A percentile compares a stretch with the other conserved stretches of the same genome.
Evolutionary conservation across 148 eudicot genomes (phyloP).

Genomic region (Diospyros lotus): DNA sequence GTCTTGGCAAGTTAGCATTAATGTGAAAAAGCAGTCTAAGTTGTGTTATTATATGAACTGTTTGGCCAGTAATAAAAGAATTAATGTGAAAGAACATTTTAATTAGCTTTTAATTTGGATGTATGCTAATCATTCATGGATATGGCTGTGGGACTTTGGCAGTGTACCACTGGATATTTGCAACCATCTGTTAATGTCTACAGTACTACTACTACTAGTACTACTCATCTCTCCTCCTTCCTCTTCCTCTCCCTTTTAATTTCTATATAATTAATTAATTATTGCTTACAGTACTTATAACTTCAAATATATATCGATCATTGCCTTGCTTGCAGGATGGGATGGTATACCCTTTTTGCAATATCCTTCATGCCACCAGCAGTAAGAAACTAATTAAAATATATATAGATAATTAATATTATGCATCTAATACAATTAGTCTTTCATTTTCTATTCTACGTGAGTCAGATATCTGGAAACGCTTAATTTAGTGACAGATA

Average conservation of each 20-base stretch:
- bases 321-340: constrained; percentile 24
- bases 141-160: constrained; percentile 9
- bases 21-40: no score
- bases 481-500: constrained; percentile 15
- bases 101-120: background rate
- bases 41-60: no score
- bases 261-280: no score
- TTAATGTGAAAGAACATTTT: background rate
- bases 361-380: constrained; percentile 32
- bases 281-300: no score
- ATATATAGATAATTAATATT: no score
- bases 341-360: constrained; percentile 33
- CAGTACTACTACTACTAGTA: constrained; percentile 20
- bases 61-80: no score
- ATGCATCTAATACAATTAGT: no score
- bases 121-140: background rate
- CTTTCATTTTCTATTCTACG: no score
- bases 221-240: no score
- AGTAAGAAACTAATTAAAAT: constrained; percentile 14
- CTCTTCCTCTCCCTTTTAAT: no score
- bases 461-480: background rate
- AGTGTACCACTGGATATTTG: constrained; percentile 40
- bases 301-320: background rate
- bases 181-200: constrained; percentile 32
- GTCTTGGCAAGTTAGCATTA: no score